Conservation (phyloP, 2,329 filamentous ascomycete species). For the Ophiosphaerella narmari region DNA sequence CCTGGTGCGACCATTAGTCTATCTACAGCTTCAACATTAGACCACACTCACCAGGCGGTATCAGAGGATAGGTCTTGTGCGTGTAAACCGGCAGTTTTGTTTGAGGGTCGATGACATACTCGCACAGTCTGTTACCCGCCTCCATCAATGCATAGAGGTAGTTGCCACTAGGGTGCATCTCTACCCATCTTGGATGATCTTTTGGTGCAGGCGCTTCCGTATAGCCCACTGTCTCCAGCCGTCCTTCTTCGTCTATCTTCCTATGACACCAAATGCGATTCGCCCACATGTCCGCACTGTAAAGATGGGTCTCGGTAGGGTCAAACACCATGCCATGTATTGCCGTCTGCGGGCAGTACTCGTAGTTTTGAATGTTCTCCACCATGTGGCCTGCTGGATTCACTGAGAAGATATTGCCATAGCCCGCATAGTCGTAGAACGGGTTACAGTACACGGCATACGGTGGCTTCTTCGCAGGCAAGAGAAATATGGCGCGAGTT, state of each 20-base stretch:
- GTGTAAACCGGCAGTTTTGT: conserved; percentile 81
- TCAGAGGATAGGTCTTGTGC: conserved; percentile 74
- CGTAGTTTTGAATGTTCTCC: conserved; percentile 72
- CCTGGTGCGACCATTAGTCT: conserved; percentile 19
- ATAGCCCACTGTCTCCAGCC: conserved; percentile 71
- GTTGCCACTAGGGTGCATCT: conserved; percentile 75
- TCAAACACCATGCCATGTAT: conserved; percentile 86
- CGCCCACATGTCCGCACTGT: conserved; percentile 76
- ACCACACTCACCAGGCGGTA: conserved; percentile 70
- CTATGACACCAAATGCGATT: conserved; percentile 86
- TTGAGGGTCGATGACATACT: conserved; percentile 76
- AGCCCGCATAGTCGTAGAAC: conserved; percentile 84
- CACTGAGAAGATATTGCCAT: conserved; percentile 76
- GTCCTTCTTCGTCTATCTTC: conserved; percentile 65
- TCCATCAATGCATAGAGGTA: conserved; percentile 90
- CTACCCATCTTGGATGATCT: conserved; percentile 88
- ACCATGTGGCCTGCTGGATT: conserved; percentile 61
- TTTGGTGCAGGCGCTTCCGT: conserved; percentile 70
- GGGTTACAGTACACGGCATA: conserved; percentile 88
- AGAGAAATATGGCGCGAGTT: conserved; percentile 86
- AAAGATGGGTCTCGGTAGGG: conserved; percentile 72
- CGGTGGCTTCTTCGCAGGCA: conserved; percentile 76
- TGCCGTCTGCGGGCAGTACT: conserved; percentile 70
- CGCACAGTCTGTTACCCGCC: conserved; percentile 80
- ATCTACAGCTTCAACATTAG: not conserved